phyloP scores from a whole-genome alignment of 2,329 filamentous ascomycete genomes.

The Pseudophaeomoniella oleicola region DNA sequence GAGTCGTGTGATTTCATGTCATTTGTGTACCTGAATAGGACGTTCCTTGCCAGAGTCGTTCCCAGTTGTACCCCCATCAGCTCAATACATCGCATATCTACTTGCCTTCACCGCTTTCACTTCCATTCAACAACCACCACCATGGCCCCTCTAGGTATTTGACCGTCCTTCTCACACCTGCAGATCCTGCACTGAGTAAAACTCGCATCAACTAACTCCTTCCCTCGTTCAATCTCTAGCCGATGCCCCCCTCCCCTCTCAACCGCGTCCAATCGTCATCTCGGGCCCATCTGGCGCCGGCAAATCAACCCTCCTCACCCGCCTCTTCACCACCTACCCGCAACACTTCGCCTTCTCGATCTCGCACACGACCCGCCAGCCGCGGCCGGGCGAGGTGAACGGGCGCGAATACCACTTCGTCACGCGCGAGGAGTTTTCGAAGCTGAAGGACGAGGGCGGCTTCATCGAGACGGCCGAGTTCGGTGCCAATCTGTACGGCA shows the following conservation, averaged over 20 bases:
- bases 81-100: too few species aligned
- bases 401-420: conserved; percentile 75
- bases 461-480: conserved; percentile 86
- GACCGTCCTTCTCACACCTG: too few species aligned
- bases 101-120: too few species aligned
- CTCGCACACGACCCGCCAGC: conserved; percentile 63
- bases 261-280: conserved; percentile 23
- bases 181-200: too few species aligned
- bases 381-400: conserved; percentile 59
- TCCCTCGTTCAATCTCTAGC: background rate
- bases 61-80: too few species aligned
- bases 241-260: background rate
- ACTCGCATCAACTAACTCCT: background rate
- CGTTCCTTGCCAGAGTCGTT: too few species aligned
- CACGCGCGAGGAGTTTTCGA: conserved; percentile 49
- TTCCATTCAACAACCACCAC: too few species aligned
- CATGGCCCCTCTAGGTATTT: too few species aligned
- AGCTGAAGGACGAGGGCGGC: conserved; percentile 50
- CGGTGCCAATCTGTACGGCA: conserved; percentile 76
- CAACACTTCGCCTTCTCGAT: conserved; percentile 27
- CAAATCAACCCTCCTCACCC: conserved; percentile 27
- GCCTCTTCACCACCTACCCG: conserved; percentile 25
- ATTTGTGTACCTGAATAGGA: too few species aligned
- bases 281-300: conserved; percentile 26
- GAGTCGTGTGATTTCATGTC: too few species aligned